Base-by-base conservation (phyloP, 129 eudicot genomes). In the Saposhnikovia divaricata region DNA sequence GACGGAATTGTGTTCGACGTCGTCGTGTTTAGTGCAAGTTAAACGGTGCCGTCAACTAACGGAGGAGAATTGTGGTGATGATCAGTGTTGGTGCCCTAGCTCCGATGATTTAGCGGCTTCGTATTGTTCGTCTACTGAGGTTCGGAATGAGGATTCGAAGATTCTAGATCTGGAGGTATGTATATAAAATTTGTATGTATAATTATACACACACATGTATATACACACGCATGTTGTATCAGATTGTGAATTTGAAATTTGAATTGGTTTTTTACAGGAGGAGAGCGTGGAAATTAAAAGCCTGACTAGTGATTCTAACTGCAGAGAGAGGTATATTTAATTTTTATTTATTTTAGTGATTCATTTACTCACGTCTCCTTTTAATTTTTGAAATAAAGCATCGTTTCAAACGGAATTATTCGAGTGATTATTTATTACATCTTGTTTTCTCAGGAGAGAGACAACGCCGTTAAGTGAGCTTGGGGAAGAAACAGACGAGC, bases 141-240 rank as follows among this genome's bases (percentile, higher is more conserved):
- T 80, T 23, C 44, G 31, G 0, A 48, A 44, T 66, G 85, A 82
- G 68, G 79, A 63, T 46, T 46, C 43, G 76, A 77, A 81, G 75
- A 74, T 78, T 75, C 80, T 80, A 88, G 97, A 92, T 90, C 93
- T 89, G 79, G 88, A 89, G 90, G 97, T 92, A 73, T 77, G 71
- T 83, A 51, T 72, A 45, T 46, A 25, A 48, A 48, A 63, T 6
- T 59, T 76, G 34, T 48, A 31, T 27, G 28, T 72, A 27, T 38
- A 55, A 15, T 11, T 83, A 16, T 31, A 12, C 72, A 9, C 45
- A 51, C 59, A 50, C 21, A 15, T 1, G 0, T 13, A 13, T 13
- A 12, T 13, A 14, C 57, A 50, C 21, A 50, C 18, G 16, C 57
- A 4, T 3, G 28, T 8, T 8, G 10, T 23, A 3, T 23, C 3